Evolutionary conservation across 1,284 basidiomycete genomes (phyloP), one percentile per base, ranked within the genome.

Genomic region (Trichosporon inkin): DNA sequence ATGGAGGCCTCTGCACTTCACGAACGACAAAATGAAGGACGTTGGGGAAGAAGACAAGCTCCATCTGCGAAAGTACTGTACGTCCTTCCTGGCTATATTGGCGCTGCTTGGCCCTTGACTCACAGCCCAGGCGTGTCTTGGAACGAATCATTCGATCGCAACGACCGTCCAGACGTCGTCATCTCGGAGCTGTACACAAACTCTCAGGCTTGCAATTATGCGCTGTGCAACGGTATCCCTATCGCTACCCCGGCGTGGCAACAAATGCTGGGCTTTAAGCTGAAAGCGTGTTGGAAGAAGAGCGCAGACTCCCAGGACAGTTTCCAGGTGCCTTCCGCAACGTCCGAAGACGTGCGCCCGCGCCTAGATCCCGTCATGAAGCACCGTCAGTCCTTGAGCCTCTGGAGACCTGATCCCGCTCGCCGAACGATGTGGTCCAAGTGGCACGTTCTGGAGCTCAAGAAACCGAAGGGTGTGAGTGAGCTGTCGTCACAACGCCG

Each of bases 281-380:
- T 72, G 14, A 56, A 49, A 7, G 57, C 58, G 2, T 70, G 73
- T 63, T 75, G 74, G 75, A 73, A 72, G 49, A 63, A 66, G 40
- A 65, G 64, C 24, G 73, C 71, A 7, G 74, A 75, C 61, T 64
- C 61, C 10, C 56, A 72, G 55, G 72, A 75, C 55, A 71, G 68
- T 47, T 76, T 75, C 53, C 16, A 16, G 1, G 17, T 75, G n/a
- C 75, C 75, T 13, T 61, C 69, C 28, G 53, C 52, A 3, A 56
- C 58, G 8, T 57, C 58, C 17, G 51, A 55, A 14, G 56, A 60
- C 2, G 73, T 60, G 53, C 59, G 62, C 35, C 73, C 73, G 2
- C 39, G 52, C 11, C 17, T 69, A 8, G 69, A 69, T 54, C 19
- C 53, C 11, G 24, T 16, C 6, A 22, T 71, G n/a, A 62, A 58